Evolutionary conservation across 805 yeast genomes (phyloP).

Genomic region (Clavispora carvajalis): DNA sequence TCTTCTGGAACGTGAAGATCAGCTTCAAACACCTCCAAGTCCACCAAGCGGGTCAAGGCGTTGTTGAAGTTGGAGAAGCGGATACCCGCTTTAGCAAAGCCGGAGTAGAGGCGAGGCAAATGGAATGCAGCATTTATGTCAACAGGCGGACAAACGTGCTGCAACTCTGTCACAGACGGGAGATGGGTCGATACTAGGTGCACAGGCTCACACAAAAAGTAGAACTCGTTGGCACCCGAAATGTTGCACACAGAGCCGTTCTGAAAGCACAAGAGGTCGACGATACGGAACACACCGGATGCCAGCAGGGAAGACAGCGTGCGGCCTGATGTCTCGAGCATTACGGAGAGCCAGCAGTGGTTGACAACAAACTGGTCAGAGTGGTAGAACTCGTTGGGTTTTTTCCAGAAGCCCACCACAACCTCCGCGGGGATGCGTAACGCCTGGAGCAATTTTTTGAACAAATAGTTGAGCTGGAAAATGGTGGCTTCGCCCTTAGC

Average conservation of each 20-base stretch:
- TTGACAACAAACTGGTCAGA: conserved; percentile 53
- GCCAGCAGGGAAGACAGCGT: conserved; percentile 1
- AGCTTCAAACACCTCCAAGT: conserved; percentile 74
- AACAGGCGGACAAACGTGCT: conserved; percentile 81
- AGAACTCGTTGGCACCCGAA: conserved; percentile 45
- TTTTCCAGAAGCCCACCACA: conserved; percentile 77
- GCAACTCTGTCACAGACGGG: conserved; percentile 73
- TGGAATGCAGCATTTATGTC: conserved; percentile 73
- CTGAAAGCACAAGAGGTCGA: conserved; percentile 52
- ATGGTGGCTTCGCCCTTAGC: conserved; percentile 51
- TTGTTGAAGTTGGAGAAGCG: conserved; percentile 64
- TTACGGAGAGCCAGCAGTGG: conserved; percentile 85
- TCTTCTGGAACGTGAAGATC: conserved; percentile 67
- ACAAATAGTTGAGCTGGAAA: conserved; percentile 71
- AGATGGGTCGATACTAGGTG: conserved; percentile 78
- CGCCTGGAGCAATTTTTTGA: conserved; percentile 65
- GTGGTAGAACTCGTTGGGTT: conserved; percentile 59
- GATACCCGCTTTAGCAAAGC: conserved; percentile 58
- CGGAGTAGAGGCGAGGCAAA: conserved; percentile 83
- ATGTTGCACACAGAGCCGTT: conserved; percentile 30
- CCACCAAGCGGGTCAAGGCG: conserved; percentile 66
- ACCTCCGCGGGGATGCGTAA: conserved; percentile 71
- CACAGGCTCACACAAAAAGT: conserved; percentile 74
- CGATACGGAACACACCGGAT: conserved; percentile 52
- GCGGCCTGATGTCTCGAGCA: conserved; percentile 53